Base-by-base conservation (phyloP, 352 stramenopile species). In the Vaucheria bursata region DNA sequence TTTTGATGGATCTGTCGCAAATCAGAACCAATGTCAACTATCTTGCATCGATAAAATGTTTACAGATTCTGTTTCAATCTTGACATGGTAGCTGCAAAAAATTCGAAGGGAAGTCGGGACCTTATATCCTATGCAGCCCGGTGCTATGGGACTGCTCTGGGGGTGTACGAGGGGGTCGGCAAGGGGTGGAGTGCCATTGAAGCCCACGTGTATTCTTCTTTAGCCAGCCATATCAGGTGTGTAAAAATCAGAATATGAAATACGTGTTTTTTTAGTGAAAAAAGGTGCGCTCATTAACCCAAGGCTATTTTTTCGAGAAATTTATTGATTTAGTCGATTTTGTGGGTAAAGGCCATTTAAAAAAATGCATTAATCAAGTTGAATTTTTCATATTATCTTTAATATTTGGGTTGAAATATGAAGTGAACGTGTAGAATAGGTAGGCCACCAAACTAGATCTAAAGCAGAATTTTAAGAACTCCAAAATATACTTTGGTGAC, bases 181-280 rank as follows among this genome's bases (percentile, higher is more conserved):
- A 78, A 73, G 33, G 50, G 77, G 1, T 82, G 77, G 77, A 32
- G 52, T 29, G 53, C 71, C 59, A 64, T 64, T 37, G 49, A 79
- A 32, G 72, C 73, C 25, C 68, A 82, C 71, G 39, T 78, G 6
- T 72, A 73, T 36, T 79, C 50, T 29, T 70, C 59, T 25, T 35
- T 82, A 5, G 69, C 69, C 8, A 67, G 39, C 0, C 38, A 81
- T 38, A 38, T 78, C n/a, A 29, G 72, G 18, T 12, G 25, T n/a
- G n/a, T n/a, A n/a, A n/a, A n/a, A n/a, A n/a, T n/a, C n/a, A n/a
- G n/a, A n/a, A n/a, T n/a, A n/a, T n/a, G n/a, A n/a, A n/a, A n/a
- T n/a, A n/a, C n/a, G 25, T 65, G 32, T 1, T 25, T 32, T 0
- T 65, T 65, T 25, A 29, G 50, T 65, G 50, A 65, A 25, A 32